Evolutionary conservation across 2,329 filamentous ascomycete species (phyloP), one percentile per base, ranked within the genome.

Genomic region (Aspergillus neoniger): DNA sequence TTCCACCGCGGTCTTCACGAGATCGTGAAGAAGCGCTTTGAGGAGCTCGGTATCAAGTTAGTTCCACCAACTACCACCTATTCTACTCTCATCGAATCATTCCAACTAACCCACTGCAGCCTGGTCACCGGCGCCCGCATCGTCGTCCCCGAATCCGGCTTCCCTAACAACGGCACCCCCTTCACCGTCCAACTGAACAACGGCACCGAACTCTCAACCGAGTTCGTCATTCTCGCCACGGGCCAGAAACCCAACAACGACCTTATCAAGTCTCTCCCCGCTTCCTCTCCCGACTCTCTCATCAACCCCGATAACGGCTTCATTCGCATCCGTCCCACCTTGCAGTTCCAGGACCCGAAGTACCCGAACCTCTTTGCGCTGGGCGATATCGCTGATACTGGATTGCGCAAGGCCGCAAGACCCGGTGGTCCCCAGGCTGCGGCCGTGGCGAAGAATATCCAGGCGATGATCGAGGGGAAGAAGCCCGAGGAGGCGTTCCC

Each of bases 211-310:
- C 60, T 74, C 23, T 79, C 74, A 52, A 73, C 65, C 48, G 69
- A 67, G 73, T 80, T 74, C 67, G 80, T 71, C 48, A 80, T 83
- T 25, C 67, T 78, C 1, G 81, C 79, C 3, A 83, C 79, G 0
- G 81, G 81, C 3, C 81, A 83, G 67, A 78, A 67, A n/a, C 79
- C 81, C 0, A 81, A 81, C 43, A 81, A 79, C 12, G 64, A 70
- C 14, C 69, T 81, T 5, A 57, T 83, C 6, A 51, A 65, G 2
- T 55, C 69, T 5, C 58, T 81, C 2, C 66, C 71, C 1, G 65
- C 74, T 1, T 68, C 69, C 0, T 54, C 52, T 0, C 32, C 67
- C 0, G 62, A 65, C 7, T 70, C 70, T 1, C 59, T 76, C 1
- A 57, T 75, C 3, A 77, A 76, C 60, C 73, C 71, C 0, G 63